Evolutionary conservation across 2,329 filamentous ascomycete genomes (phyloP).

Genomic region (Alternaria novae-zelandiae): DNA sequence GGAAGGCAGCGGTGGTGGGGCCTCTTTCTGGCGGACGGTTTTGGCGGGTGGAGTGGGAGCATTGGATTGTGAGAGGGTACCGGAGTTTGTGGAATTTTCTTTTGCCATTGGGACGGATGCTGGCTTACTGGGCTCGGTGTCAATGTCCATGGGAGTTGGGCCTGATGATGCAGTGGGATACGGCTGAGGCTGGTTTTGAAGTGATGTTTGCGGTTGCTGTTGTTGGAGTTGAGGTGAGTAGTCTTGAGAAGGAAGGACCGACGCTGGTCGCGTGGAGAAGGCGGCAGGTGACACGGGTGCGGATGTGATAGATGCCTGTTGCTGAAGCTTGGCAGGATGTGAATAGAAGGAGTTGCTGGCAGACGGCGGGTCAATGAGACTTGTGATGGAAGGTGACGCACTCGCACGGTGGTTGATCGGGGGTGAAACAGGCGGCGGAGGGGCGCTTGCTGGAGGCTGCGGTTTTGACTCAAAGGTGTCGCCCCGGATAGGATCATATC

Average conservation of each 20-base stretch:
- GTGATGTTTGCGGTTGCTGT: slow-evolving; percentile 17
- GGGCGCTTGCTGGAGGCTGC: slow-evolving; percentile 51
- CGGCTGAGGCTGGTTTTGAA: slow-evolving; percentile 6
- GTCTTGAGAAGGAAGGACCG: slow-evolving; percentile 40
- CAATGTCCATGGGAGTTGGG: slow-evolving; percentile 47
- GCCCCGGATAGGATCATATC: slow-evolving; percentile 87
- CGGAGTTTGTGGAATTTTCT: slow-evolving; percentile 39
- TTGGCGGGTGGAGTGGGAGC: slow-evolving; percentile 63
- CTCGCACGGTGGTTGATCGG: slow-evolving; percentile 76
- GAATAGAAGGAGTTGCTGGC: slow-evolving; percentile 47
- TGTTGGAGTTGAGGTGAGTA: slow-evolving; percentile 25
- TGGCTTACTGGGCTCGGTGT: slow-evolving; percentile 39
- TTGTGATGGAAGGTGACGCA: slow-evolving; percentile 89
- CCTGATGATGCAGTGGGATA: slow-evolving; percentile 22
- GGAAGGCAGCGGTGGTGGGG: slow-evolving; percentile 63
- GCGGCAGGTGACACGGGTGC: slow-evolving; percentile 49
- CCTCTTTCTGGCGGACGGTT: slow-evolving; percentile 61
- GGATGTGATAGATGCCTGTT: slow-evolving; percentile 47
- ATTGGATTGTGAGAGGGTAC: slow-evolving; percentile 54
- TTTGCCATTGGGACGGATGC: slow-evolving; percentile 43
- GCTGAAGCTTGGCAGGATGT: slow-evolving; percentile 41
- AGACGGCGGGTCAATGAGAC: slow-evolving; percentile 76
- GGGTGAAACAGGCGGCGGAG: slow-evolving; percentile 56
- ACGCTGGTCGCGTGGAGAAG: slow-evolving; percentile 33
- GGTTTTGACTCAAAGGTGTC: slow-evolving; percentile 56